phyloP scores from a whole-genome alignment of 441 rosid species.

The Aquilaria agallochum region DNA sequence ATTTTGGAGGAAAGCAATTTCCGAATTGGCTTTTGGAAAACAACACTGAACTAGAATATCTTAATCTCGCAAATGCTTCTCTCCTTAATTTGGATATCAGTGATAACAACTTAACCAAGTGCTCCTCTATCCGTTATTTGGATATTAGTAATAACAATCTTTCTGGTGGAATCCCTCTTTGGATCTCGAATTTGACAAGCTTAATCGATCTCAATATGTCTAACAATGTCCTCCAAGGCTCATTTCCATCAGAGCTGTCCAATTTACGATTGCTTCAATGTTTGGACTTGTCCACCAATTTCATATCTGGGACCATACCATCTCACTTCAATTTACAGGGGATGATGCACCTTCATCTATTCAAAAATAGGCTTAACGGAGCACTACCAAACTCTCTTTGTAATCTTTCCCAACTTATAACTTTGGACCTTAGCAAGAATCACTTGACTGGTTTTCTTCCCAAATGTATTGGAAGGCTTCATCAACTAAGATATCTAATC shows the following conservation, averaged over 20 bases:
- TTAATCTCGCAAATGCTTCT: constrained; percentile 11
- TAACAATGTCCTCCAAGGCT: constrained; percentile 7
- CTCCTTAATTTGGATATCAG: constrained; percentile 22
- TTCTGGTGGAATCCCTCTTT: constrained; percentile 4
- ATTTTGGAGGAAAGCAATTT: background rate
- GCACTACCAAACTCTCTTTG: background rate
- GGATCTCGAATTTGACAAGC: constrained; percentile 1
- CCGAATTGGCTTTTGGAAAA: constrained; percentile 24
- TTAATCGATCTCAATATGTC: background rate
- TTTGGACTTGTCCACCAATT: constrained; percentile 16
- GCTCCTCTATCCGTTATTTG: background rate
- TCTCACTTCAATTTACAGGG: background rate
- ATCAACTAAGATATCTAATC: background rate
- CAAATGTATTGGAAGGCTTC: background rate
- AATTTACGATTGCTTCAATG: background rate
- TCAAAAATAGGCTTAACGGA: constrained; percentile 8
- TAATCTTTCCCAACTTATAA: no score
- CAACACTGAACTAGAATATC: background rate
- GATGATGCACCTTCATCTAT: constrained; percentile 3
- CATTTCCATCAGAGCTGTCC: constrained; percentile 2
- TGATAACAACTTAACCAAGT: constrained; percentile 1
- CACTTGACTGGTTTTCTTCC: background rate
- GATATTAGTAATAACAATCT: constrained; percentile 10
- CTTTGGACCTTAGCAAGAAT: constrained; percentile 9
- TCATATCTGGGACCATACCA: constrained; percentile 9